Evolutionary conservation across 2,329 filamentous ascomycete species (phyloP).

Genomic region (Aspergillus unguis): DNA sequence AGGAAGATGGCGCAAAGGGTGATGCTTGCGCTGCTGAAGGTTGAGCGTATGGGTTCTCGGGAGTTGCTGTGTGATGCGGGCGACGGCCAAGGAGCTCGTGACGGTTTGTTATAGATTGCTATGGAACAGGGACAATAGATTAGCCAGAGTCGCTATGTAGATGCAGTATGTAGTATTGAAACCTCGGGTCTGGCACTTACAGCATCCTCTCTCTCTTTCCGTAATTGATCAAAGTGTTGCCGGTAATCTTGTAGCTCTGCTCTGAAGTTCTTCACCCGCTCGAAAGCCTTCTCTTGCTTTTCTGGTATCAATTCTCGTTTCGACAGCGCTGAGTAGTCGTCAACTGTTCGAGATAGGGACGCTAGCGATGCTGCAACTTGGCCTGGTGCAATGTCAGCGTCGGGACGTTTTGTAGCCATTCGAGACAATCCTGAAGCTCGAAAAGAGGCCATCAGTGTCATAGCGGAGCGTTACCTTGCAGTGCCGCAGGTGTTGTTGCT

Average conservation of each 20-base stretch:
- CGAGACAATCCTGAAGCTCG: no score
- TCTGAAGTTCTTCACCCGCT: conserved; percentile 82
- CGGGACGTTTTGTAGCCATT: no score
- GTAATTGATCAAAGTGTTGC: conserved; percentile 71
- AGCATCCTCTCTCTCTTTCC: conserved; percentile 71
- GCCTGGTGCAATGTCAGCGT: conserved; percentile 47
- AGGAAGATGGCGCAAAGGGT: conserved; percentile 39
- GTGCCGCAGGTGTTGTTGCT: conserved; percentile 56
- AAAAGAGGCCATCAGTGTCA: neutral
- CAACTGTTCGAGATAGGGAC: conserved; percentile 81
- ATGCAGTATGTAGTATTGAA: neutral
- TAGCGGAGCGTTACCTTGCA: conserved; percentile 49
- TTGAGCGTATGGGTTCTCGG: conserved; percentile 89
- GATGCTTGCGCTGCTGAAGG: conserved; percentile 45
- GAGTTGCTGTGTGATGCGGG: conserved; percentile 72
- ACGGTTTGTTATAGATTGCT: conserved; percentile 65
- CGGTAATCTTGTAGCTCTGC: conserved; percentile 77
- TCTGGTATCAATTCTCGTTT: conserved; percentile 84
- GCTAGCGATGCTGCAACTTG: conserved; percentile 76
- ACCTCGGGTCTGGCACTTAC: conserved; percentile 34
- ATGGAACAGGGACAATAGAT: neutral
- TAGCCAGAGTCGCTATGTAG: neutral
- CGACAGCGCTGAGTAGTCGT: conserved; percentile 83
- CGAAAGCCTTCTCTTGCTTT: conserved; percentile 87
- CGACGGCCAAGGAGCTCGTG: conserved; percentile 81